Percentiles rank a stretch among this genome's conserved stretches.
Conservation (phyloP, 805 yeast species). For the Spathaspora arborariae region DNA sequence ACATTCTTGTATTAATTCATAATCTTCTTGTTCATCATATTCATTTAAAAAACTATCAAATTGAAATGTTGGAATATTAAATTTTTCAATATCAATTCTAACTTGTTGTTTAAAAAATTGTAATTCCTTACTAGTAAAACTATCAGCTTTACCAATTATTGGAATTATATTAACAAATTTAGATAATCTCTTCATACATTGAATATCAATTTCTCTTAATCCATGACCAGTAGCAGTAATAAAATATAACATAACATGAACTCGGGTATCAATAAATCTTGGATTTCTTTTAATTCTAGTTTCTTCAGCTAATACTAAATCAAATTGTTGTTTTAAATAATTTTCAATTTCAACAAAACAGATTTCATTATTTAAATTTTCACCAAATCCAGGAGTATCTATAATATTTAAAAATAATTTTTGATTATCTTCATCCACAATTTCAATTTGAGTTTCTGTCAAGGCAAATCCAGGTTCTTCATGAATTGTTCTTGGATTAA, state of each 20-base stretch:
- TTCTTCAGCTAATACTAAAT: slow-evolving; percentile 78
- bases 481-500: slow-evolving; percentile 57
- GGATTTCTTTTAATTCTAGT: slow-evolving; percentile 85
- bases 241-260: slow-evolving; percentile 75
- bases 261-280: slow-evolving; percentile 70
- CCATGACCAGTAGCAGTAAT: slow-evolving; percentile 81
- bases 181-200: slow-evolving; percentile 65
- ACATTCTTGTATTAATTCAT: slow-evolving; percentile 69
- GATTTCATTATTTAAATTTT: slow-evolving; percentile 63
- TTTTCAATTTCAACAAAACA: slow-evolving; percentile 64
- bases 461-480: slow-evolving; percentile 75
- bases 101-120: slow-evolving; percentile 56
- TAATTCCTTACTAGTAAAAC: slow-evolving; percentile 67
- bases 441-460: slow-evolving; percentile 61
- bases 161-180: slow-evolving; percentile 80
- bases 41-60: slow-evolving; percentile 50
- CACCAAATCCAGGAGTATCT: slow-evolving; percentile 78
- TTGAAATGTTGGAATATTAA: slow-evolving; percentile 71
- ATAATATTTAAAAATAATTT: slow-evolving; percentile 56
- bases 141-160: slow-evolving; percentile 75
- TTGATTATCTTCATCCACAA: slow-evolving; percentile 55
- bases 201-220: slow-evolving; percentile 68
- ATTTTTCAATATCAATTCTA: slow-evolving; percentile 58
- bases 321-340: slow-evolving; percentile 74
- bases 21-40: slow-evolving; percentile 71